A percentile compares a stretch with the other conserved stretches of the same genome.
phyloP scores from a whole-genome alignment of 148 eudicot genomes.

The Amaranthus cruentus region DNA sequence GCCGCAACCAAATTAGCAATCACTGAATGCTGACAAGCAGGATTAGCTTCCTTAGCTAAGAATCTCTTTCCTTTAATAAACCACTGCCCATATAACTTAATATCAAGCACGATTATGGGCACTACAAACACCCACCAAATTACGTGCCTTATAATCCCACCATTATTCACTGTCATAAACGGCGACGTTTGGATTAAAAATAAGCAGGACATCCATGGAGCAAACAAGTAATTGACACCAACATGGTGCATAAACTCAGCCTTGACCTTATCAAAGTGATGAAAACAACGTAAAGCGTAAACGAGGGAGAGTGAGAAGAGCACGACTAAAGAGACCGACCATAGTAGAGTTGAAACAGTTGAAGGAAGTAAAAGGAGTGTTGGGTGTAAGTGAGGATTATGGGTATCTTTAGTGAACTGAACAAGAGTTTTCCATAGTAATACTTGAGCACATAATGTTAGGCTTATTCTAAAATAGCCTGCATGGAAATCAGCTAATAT shows the following conservation, averaged over 20 bases:
- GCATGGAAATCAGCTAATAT: conserved; percentile 36
- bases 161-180: conserved; percentile 16
- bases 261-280: conserved; percentile 35
- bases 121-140: conserved; percentile 30
- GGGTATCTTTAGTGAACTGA: conserved; percentile 20
- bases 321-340: conserved; percentile 36
- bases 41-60: conserved; percentile 51
- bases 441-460: conserved; percentile 41
- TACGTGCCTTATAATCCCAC: background rate
- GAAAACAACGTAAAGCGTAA: conserved; percentile 30
- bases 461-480: conserved; percentile 50
- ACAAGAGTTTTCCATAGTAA: conserved; percentile 44
- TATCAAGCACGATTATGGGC: conserved; percentile 45
- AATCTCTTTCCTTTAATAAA: conserved; percentile 46
- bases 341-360: conserved; percentile 26
- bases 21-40: conserved; percentile 50
- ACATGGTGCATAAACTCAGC: conserved; percentile 55
- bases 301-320: conserved; percentile 30
- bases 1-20: conserved; percentile 58
- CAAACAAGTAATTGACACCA: conserved; percentile 63
- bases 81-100: conserved; percentile 64
- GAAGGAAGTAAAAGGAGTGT: conserved; percentile 23
- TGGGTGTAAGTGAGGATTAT: conserved; percentile 1
- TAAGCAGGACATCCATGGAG: conserved; percentile 63
- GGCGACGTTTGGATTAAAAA: conserved; percentile 61